A percentile compares a stretch with the other conserved stretches of the same genome.
Conservation (phyloP, 208 protist genomes). For the Leishmania aethiopica region DNA sequence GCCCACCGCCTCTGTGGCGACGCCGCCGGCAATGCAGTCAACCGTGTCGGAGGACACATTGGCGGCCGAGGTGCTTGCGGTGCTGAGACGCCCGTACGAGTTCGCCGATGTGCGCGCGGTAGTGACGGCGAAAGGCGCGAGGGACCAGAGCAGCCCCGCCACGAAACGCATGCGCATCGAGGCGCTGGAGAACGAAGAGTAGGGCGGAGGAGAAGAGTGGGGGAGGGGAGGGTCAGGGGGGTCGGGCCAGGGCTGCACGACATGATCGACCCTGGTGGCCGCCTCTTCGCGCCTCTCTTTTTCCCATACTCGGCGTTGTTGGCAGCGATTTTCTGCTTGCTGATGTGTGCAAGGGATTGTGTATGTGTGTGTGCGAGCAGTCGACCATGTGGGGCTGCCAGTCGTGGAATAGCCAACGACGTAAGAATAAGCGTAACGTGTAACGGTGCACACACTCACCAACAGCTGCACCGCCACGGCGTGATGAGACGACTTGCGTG, state of each 20-base stretch:
- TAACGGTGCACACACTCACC: not conserved
- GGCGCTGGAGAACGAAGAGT: conserved; percentile 38
- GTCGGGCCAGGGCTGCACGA: not conserved
- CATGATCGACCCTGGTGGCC: not conserved
- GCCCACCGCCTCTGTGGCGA: conserved; percentile 32
- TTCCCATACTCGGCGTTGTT: not conserved
- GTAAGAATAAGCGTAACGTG: conserved; percentile 6
- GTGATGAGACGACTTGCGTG: not conserved
- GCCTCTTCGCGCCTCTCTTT: not conserved
- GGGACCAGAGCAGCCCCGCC: conserved; percentile 27
- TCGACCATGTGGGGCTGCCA: not conserved
- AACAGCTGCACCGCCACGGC: not conserved
- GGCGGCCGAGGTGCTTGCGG: conserved; percentile 39
- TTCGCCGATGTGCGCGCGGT: conserved; percentile 38
- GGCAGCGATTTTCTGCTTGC: not conserved
- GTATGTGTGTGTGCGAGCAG: not conserved
- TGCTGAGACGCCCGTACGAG: conserved; percentile 47
- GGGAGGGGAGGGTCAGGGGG: not conserved
- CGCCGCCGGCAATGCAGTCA: conserved; percentile 31
- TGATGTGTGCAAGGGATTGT: not conserved
- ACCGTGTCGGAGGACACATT: conserved; percentile 41
- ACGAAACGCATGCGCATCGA: conserved; percentile 35
- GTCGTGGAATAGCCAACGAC: not conserved
- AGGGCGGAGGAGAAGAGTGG: not conserved
- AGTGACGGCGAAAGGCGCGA: conserved; percentile 23